A percentile compares a stretch with the other conserved stretches of the same genome.
Evolutionary conservation across 179 eudicot species (phyloP).

Genomic region (Amaranthus tricolor): DNA sequence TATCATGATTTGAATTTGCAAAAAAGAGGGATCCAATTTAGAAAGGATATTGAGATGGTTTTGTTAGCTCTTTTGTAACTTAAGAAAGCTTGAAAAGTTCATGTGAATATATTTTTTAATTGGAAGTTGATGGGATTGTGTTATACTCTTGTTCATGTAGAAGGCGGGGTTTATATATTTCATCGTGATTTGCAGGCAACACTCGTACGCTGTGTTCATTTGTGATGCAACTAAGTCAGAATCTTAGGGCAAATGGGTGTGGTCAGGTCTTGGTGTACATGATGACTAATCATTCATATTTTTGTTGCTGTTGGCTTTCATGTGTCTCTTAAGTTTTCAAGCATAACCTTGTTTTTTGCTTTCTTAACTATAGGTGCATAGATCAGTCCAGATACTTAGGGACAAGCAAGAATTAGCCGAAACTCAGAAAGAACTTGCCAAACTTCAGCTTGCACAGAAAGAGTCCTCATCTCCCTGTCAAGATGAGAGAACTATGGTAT

Average conservation of each 20-base stretch:
- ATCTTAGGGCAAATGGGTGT: neutral
- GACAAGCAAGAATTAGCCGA: conserved; percentile 98
- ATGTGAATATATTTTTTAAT: neutral
- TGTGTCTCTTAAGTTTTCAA: neutral
- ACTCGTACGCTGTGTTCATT: neutral
- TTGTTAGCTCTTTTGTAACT: neutral
- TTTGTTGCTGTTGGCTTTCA: neutral
- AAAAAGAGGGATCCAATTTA: too few species aligned
- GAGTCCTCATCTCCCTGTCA: conserved; percentile 51
- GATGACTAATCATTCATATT: neutral
- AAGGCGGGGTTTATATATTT: neutral
- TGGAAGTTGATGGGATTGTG: neutral
- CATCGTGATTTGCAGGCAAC: neutral
- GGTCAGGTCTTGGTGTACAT: neutral
- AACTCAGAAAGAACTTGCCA: conserved; percentile 89
- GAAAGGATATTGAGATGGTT: too few species aligned
- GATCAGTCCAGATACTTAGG: conserved; percentile 86
- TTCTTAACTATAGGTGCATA: conserved; percentile 61
- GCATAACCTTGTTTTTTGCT: neutral
- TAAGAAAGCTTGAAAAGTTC: neutral
- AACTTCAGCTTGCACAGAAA: conserved; percentile 85
- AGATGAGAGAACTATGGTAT: conserved; percentile 52
- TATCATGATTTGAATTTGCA: too few species aligned
- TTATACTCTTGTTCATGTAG: neutral
- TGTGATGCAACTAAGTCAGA: neutral